Conservation (phyloP, 257 asterid species). For the Salvia hispanica region DNA sequence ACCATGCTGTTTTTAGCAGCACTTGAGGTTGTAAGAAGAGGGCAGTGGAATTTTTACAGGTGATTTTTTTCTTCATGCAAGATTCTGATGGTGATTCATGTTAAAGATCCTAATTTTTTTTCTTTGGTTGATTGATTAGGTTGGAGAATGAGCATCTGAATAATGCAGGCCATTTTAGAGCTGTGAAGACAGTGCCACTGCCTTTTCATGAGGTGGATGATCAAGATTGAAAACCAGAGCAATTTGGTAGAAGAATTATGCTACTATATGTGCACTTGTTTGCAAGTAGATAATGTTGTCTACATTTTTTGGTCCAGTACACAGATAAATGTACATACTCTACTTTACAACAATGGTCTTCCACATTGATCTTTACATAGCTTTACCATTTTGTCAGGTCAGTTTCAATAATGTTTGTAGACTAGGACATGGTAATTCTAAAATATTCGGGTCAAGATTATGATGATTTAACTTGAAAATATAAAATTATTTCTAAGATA, state of each 20-base stretch:
- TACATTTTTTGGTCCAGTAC: neutral
- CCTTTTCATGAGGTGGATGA: slow-evolving; percentile 95
- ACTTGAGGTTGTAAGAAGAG: slow-evolving; percentile 89
- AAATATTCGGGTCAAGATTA: too few species aligned
- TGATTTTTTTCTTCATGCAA: slow-evolving; percentile 5
- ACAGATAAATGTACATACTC: neutral
- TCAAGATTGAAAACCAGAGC: slow-evolving; percentile 47
- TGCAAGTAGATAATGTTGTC: neutral
- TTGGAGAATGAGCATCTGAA: slow-evolving; percentile 98
- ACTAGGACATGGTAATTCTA: too few species aligned
- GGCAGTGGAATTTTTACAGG: slow-evolving; percentile 95
- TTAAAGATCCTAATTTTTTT: too few species aligned
- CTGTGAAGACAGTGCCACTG: slow-evolving; percentile 86
- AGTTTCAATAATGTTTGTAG: too few species aligned
- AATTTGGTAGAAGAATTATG: slow-evolving; percentile 19
- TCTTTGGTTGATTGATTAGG: slow-evolving; percentile 33
- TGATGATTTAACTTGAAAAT: too few species aligned
- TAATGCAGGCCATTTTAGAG: slow-evolving; percentile 91
- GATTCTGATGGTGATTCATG: too few species aligned
- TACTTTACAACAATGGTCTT: neutral
- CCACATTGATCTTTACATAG: neutral
- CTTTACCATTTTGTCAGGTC: too few species aligned
- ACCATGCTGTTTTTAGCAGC: slow-evolving; percentile 86
- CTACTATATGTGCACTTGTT: neutral
- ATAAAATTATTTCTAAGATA: too few species aligned